Conservation (phyloP, 495 filamentous ascomycete genomes). For the Daldinia grandis region DNA sequence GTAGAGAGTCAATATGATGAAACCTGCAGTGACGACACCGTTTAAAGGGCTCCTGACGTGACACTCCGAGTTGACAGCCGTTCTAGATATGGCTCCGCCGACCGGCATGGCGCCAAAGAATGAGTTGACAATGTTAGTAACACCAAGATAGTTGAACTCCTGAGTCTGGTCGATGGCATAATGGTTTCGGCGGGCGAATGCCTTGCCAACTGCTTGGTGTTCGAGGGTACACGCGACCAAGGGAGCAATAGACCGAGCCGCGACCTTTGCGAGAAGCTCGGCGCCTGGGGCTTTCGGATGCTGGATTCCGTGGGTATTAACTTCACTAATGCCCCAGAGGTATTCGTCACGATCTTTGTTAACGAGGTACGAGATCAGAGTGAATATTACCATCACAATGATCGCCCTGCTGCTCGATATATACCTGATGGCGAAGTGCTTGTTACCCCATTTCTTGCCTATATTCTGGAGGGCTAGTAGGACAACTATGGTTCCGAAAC, state of each 20-base stretch:
- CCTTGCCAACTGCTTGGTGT: constrained; percentile 58
- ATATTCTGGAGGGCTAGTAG: constrained; percentile 54
- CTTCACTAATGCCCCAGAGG: constrained; percentile 54
- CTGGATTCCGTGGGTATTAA: constrained; percentile 55
- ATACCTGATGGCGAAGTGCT: constrained; percentile 53
- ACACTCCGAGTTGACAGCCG: constrained; percentile 60
- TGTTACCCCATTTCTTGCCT: constrained; percentile 57
- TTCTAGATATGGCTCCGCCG: constrained; percentile 60
- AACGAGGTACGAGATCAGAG: constrained; percentile 56
- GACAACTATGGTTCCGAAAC: constrained; percentile 56
- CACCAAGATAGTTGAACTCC: constrained; percentile 58
- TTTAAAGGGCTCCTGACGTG: constrained; percentile 55
- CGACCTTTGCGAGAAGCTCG: constrained; percentile 50
- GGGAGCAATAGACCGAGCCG: constrained; percentile 51
- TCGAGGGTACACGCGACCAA: constrained; percentile 58
- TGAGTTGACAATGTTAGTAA: constrained; percentile 59
- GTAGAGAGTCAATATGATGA: constrained; percentile 58
- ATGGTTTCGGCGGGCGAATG: constrained; percentile 57
- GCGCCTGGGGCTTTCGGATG: constrained; percentile 48
- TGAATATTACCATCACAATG: constrained; percentile 57
- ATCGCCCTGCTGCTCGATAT: constrained; percentile 57
- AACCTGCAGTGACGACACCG: constrained; percentile 55
- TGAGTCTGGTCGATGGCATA: constrained; percentile 59
- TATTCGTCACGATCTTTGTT: constrained; percentile 53
- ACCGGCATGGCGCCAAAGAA: constrained; percentile 60